Conservation (phyloP, 2,329 filamentous ascomycete species). For the Gaeumannomyces tritici region DNA sequence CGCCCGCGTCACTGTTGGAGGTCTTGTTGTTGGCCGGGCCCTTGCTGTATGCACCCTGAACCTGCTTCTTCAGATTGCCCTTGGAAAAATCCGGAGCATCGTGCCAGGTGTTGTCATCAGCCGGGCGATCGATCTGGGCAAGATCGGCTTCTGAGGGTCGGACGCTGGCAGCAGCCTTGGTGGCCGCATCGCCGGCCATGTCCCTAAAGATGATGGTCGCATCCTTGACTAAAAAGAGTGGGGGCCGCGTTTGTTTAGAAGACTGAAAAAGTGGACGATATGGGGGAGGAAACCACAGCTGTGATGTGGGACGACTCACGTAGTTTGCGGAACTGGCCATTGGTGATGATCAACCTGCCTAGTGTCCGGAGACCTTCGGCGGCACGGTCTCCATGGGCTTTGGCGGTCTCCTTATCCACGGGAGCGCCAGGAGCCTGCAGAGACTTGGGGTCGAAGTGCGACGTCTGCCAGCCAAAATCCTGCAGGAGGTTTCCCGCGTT, state of each 20-base stretch:
- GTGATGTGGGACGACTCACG: conserved; percentile 39
- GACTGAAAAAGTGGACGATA: too few species aligned
- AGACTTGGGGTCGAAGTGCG: conserved; percentile 58
- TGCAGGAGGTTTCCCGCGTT: conserved; percentile 91
- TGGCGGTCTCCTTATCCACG: conserved; percentile 64
- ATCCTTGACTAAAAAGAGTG: conserved; percentile 52
- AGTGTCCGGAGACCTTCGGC: conserved; percentile 80
- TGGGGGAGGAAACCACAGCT: background rate
- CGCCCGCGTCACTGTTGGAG: background rate
- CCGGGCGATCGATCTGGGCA: conserved; percentile 68
- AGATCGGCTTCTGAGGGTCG: conserved; percentile 73
- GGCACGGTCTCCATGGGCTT: conserved; percentile 75
- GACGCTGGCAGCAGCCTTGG: conserved; percentile 64
- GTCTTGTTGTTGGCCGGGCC: background rate
- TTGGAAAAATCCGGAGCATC: conserved; percentile 70
- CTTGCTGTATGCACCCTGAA: conserved; percentile 51
- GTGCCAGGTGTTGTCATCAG: conserved; percentile 89
- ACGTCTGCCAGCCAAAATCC: conserved; percentile 93
- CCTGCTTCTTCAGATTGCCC: conserved; percentile 57
- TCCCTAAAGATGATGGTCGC: conserved; percentile 73
- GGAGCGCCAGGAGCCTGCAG: conserved; percentile 55
- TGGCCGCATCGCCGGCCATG: conserved; percentile 82
- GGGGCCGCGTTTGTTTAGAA: conserved; percentile 7
- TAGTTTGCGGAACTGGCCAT: conserved; percentile 91
- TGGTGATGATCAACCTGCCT: conserved; percentile 83